Evolutionary conservation across 2,329 filamentous ascomycete genomes (phyloP).

Genomic region (Microdochium trichocladiopsis): DNA sequence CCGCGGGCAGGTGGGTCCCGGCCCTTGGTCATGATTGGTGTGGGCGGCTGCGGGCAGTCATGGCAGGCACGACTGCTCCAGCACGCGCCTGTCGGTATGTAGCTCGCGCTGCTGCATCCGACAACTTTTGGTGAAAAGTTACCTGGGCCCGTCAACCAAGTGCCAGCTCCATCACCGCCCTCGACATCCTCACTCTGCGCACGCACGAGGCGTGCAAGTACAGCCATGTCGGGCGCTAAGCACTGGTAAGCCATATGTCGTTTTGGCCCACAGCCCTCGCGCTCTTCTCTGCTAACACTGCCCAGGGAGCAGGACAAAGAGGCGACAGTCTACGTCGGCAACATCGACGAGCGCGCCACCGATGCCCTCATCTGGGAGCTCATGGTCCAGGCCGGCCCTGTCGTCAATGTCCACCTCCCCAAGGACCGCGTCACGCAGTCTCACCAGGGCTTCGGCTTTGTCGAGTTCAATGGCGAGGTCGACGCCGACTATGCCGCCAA

Average conservation of each 20-base stretch:
- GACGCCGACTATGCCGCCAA: slow-evolving; percentile 96
- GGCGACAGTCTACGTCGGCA: slow-evolving; percentile 95
- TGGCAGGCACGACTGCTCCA: too few relatives aligned
- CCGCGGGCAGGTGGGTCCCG: not conserved
- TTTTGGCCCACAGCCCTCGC: slow-evolving; percentile 4
- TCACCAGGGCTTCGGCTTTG: slow-evolving; percentile 97
- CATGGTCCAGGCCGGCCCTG: slow-evolving; percentile 95
- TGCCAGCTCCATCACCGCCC: too few relatives aligned
- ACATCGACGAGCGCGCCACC: slow-evolving; percentile 92
- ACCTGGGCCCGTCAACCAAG: too few relatives aligned
- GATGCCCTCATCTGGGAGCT: slow-evolving; percentile 93
- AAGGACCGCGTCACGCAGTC: slow-evolving; percentile 96
- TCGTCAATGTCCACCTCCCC: slow-evolving; percentile 95
- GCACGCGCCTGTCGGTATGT: too few relatives aligned
- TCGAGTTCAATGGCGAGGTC: slow-evolving; percentile 92
- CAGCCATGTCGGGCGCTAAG: slow-evolving; percentile 33
- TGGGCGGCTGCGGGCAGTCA: not conserved
- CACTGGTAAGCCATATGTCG: slow-evolving; percentile 17
- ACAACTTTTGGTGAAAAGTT: too few relatives aligned
- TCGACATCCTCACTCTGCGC: not conserved
- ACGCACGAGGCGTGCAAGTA: not conserved
- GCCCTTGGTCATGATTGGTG: not conserved
- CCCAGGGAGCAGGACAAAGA: slow-evolving; percentile 93
- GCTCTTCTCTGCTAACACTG: slow-evolving; percentile 8
- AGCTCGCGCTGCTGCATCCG: too few relatives aligned